Percentiles rank a stretch among this genome's conserved stretches.
Conservation (phyloP, 495 filamentous ascomycete genomes). For the Trichoderma orchidacearum region DNA sequence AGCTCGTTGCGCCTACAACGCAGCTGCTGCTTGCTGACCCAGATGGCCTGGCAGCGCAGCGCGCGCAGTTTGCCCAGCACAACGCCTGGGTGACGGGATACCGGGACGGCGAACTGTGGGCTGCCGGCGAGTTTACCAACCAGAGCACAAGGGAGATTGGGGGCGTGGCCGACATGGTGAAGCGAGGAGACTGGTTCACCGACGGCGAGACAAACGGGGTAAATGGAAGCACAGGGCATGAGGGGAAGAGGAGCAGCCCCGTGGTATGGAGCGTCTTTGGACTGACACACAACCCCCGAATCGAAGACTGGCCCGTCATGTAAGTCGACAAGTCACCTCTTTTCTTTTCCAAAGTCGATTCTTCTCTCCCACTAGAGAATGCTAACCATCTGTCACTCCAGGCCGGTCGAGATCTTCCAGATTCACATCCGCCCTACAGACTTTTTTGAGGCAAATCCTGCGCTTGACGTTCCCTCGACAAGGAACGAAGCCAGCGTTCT, state of each 20-base stretch:
- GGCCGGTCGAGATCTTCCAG: constrained; percentile 48
- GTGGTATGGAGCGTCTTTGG: constrained; percentile 46
- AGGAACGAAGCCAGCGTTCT: constrained; percentile 24
- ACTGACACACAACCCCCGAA: constrained; percentile 42
- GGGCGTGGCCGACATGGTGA: constrained; percentile 17
- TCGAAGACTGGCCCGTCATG: constrained; percentile 51
- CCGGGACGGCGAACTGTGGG: constrained; percentile 55
- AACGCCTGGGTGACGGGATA: constrained; percentile 62
- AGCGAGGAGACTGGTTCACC: constrained; percentile 19
- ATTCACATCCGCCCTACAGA: constrained; percentile 36
- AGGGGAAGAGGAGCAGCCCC: constrained; percentile 18
- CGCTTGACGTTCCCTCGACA: constrained; percentile 36
- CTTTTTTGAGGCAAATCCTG: constrained; percentile 41
- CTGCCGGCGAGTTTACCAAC: constrained; percentile 65
- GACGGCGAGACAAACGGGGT: constrained; percentile 2
- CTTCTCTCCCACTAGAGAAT: not conserved
- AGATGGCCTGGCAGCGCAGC: constrained; percentile 44
- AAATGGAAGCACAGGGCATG: not conserved
- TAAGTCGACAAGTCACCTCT: constrained; percentile 14
- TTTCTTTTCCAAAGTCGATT: not conserved
- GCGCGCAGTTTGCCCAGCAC: constrained; percentile 62
- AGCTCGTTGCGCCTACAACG: constrained; percentile 52
- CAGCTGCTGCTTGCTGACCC: constrained; percentile 57
- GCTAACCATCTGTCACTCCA: constrained; percentile 6
- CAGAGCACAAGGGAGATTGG: constrained; percentile 47